A percentile compares a stretch with the other conserved stretches of the same genome.
phyloP scores from a whole-genome alignment of 129 eudicot species.

The Pseudognaphalium luteoalbum region DNA sequence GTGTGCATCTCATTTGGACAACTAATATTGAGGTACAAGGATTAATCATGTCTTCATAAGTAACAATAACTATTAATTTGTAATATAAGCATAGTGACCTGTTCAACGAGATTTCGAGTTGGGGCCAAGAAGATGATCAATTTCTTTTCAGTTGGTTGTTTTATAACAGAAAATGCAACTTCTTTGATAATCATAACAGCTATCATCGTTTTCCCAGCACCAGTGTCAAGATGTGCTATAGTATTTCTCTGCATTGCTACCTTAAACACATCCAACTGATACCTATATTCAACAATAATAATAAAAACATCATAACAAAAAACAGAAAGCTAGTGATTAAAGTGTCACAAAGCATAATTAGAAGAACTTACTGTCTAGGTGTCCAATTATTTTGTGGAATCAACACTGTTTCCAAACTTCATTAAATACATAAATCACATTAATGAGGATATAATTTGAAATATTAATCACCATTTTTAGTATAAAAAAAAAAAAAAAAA shows the following conservation, averaged over 20 bases:
- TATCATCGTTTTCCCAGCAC: constrained; percentile 60
- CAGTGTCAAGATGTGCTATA: constrained; percentile 63
- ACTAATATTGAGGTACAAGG: no score
- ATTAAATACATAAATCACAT: neutral
- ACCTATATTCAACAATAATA: constrained; percentile 39
- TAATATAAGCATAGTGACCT: constrained; percentile 23
- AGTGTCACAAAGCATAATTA: neutral
- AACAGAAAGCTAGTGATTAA: no score
- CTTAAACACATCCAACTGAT: constrained; percentile 49
- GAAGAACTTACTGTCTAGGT: neutral
- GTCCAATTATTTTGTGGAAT: neutral
- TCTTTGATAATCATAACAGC: constrained; percentile 65
- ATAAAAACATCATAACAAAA: neutral
- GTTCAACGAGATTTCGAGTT: constrained; percentile 63
- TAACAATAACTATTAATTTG: no score
- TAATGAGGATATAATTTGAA: neutral
- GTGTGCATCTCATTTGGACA: no score
- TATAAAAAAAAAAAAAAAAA: neutral
- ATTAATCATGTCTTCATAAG: no score
- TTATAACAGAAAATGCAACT: constrained; percentile 33
- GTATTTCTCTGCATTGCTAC: constrained; percentile 63
- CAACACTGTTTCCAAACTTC: neutral
- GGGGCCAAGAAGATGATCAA: constrained; percentile 75
- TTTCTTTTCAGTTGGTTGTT: constrained; percentile 33
- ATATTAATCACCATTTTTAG: neutral